Base-by-base conservation (phyloP, 192 early-diverging fungal species). In the Powellomyces hirtus region DNA sequence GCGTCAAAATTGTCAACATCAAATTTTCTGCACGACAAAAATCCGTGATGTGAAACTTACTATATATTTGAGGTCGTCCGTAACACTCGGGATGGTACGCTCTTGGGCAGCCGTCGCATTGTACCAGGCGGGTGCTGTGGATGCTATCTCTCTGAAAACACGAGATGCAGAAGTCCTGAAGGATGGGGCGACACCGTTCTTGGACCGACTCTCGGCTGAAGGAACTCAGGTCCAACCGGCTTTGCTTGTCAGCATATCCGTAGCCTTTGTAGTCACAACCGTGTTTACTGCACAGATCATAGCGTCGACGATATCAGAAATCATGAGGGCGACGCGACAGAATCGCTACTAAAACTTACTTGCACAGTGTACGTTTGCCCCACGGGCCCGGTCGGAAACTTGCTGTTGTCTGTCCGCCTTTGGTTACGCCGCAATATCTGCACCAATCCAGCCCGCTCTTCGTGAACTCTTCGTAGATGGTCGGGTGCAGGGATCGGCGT, bases 241-340 rank as follows among this genome's bases (percentile, higher is more conserved):
- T 90, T 75, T 90, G 78, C 69, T 92, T 96, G 66, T 89, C 92
- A 0, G 90, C 90, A 72, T 94, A 94, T 14, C 94, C 94, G 70
- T 94, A 96, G 33, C 94, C 94, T 77, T 94, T 94, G 74, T 92
- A 96, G 79, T 94, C 94, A 75, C 94, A 96, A 55, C 94, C 94
- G 73, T 96, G 94, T 78, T 94, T 94, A 76, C 81, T 86, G 72
- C 42, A n/a, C n/a, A n/a, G n/a, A n/a, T n/a, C n/a, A n/a, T n/a
- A n/a, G n/a, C n/a, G 18, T 18, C 40, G 18, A 42, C 10, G 40
- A 18, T 13, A 18, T 13, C 40, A 42, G 8, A 18, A 18, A 18
- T 8, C 40, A 42, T 8, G 40, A 8, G 10, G 40, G 40, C 40
- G 20, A 38, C n/a, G n/a, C n/a, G n/a, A n/a, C n/a, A n/a, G n/a